phyloP scores from a whole-genome alignment of 2,329 filamentous ascomycete genomes.

The Cercospora nicotianae region DNA sequence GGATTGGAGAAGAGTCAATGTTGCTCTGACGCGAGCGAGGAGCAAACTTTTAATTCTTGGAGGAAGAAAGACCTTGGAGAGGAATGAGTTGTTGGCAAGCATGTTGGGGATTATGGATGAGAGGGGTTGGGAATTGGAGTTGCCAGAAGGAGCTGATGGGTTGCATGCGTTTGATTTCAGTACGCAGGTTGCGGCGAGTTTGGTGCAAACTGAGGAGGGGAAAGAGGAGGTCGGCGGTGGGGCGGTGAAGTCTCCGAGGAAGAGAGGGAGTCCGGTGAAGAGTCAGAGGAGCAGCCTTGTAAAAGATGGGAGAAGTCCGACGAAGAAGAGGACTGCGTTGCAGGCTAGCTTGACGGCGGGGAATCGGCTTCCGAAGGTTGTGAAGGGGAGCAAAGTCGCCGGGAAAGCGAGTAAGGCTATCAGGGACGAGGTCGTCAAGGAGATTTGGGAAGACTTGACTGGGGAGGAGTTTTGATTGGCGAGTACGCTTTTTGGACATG shows the following conservation, averaged over 20 bases:
- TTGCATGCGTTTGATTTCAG: conserved; percentile 31
- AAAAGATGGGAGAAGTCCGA: neutral
- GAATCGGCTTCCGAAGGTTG: conserved; percentile 16
- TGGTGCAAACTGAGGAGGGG: neutral
- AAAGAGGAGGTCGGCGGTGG: neutral
- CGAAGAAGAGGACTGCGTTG: conserved; percentile 1
- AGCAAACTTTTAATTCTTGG: conserved; percentile 89
- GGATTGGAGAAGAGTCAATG: conserved; percentile 92
- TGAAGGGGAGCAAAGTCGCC: conserved; percentile 6
- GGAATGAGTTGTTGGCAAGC: conserved; percentile 70
- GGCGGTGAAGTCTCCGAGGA: neutral
- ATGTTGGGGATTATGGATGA: conserved; percentile 77
- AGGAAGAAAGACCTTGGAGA: conserved; percentile 71
- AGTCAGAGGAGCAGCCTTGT: conserved; percentile 11
- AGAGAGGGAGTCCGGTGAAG: neutral
- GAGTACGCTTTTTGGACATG: neutral
- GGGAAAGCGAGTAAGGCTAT: conserved; percentile 20
- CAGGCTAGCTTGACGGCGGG: conserved; percentile 13
- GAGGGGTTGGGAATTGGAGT: conserved; percentile 75
- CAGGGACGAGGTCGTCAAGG: conserved; percentile 32
- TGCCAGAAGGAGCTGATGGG: conserved; percentile 44
- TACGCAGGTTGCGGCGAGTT: conserved; percentile 28
- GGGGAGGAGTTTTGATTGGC: conserved; percentile 26
- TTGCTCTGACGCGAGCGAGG: conserved; percentile 89
- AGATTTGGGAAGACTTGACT: conserved; percentile 36